Conservation (phyloP, 2,329 filamentous ascomycete species). For the Xylariaceae sp. region DNA sequence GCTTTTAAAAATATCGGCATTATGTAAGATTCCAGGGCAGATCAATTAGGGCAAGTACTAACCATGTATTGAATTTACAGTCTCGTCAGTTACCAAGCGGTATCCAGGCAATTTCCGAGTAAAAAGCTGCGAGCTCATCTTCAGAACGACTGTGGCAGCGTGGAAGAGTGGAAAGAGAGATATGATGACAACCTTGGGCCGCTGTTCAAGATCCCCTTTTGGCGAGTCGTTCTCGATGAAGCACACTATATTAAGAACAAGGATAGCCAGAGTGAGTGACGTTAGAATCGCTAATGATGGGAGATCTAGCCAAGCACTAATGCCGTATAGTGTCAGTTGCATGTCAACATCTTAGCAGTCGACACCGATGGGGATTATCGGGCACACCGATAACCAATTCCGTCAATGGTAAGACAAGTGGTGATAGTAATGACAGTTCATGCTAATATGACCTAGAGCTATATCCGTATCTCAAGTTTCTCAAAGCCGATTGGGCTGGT, state of each 20-base stretch:
- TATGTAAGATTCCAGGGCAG: slow-evolving; percentile 1
- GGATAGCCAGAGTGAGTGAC: slow-evolving; percentile 13
- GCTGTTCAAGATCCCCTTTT: slow-evolving; percentile 16
- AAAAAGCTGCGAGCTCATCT: neutral
- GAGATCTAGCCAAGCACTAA: neutral
- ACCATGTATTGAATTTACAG: slow-evolving; percentile 1
- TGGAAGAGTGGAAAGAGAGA: neutral
- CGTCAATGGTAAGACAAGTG: slow-evolving; percentile 5
- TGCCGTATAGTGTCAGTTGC: slow-evolving; percentile 12
- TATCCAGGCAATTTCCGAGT: slow-evolving; percentile 4
- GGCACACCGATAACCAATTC: slow-evolving; percentile 26
- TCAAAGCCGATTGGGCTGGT: neutral
- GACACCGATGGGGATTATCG: slow-evolving; percentile 19
- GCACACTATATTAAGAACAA: slow-evolving; percentile 23
- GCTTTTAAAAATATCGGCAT: neutral
- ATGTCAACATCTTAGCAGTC: slow-evolving; percentile 6
- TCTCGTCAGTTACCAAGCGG: slow-evolving; percentile 18
- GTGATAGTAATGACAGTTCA: no score
- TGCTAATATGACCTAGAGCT: slow-evolving; percentile 19
- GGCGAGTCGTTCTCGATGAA: slow-evolving; percentile 27
- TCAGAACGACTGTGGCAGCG: neutral
- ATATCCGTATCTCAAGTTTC: slow-evolving; percentile 20
- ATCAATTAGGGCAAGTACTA: neutral
- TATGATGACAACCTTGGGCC: slow-evolving; percentile 4
- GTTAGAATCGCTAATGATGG: neutral